Percentiles rank a stretch among this genome's conserved stretches.
Evolutionary conservation across 164 flowering plant genomes (phyloP).

Genomic region (Buxus sempervirens): DNA sequence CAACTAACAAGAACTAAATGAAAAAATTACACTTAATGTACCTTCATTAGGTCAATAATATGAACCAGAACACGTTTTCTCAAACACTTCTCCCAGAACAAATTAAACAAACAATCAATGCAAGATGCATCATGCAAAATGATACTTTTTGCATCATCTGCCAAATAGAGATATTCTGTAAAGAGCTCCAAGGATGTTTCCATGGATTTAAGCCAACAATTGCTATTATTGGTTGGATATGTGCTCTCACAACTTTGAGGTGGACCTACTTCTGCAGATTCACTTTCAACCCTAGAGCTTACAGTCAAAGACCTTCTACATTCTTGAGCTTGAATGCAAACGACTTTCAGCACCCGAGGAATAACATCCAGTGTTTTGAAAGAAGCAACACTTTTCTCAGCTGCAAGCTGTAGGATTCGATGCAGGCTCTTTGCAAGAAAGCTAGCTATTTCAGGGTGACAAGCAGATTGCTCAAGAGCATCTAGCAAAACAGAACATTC

Average conservation of each 20-base stretch:
- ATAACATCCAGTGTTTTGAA: slow-evolving; percentile 69
- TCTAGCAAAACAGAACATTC: slow-evolving; percentile 80
- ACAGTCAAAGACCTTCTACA: slow-evolving; percentile 34
- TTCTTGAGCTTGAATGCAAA: slow-evolving; percentile 76
- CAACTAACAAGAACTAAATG: neutral
- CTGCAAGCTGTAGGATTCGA: slow-evolving; percentile 57
- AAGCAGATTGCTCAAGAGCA: slow-evolving; percentile 82
- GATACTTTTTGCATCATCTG: slow-evolving; percentile 61
- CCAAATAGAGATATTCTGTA: slow-evolving; percentile 41
- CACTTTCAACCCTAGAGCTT: slow-evolving; percentile 19
- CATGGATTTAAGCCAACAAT: slow-evolving; percentile 56
- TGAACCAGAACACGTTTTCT: slow-evolving; percentile 55
- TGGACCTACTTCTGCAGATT: slow-evolving; percentile 15
- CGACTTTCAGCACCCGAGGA: slow-evolving; percentile 77
- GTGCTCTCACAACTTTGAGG: slow-evolving; percentile 20
- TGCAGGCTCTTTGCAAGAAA: slow-evolving; percentile 65
- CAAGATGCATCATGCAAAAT: slow-evolving; percentile 60
- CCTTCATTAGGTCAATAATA: slow-evolving; percentile 86
- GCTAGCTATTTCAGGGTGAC: slow-evolving; percentile 61
- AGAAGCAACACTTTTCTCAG: slow-evolving; percentile 80
- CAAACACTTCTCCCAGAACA: slow-evolving; percentile 80
- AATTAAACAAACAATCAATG: slow-evolving; percentile 76
- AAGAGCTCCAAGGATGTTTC: slow-evolving; percentile 62
- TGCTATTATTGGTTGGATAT: slow-evolving; percentile 23
- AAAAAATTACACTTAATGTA: slow-evolving; percentile 19